Evolutionary conservation across 495 filamentous ascomycete genomes (phyloP), one percentile per base, ranked within the genome.

Genomic region (Penicillium pulvis): DNA sequence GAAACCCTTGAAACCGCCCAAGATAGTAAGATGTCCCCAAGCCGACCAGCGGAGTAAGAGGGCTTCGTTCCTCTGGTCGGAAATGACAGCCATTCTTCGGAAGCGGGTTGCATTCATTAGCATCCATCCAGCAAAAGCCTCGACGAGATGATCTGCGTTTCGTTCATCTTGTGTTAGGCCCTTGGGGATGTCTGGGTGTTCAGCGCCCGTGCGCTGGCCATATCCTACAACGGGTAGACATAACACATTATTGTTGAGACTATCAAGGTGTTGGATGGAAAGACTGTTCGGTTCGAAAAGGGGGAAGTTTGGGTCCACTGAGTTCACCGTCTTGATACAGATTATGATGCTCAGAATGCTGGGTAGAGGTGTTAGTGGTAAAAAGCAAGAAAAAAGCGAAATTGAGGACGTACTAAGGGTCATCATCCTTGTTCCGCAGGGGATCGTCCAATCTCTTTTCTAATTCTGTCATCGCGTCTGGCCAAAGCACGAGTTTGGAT

Each of bases 41-140:
- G 28, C 42, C 4, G 45, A 36, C 75, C 75, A 78, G n/a, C 70
- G 59, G 6, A n/a, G 10, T 14, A 42, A 26, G 6, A 59, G 20
- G 6, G 11, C 17, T 2, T 42, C 11, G 11, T 39, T 35, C 16
- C 63, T 58, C 16, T 57, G 8, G 8, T 50, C 45, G 0, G 72
- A 67, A 26, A 74, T 28, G 11, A 73, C 63, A 30, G 63, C 12
- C 30, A 74, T 74, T 9, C 61, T 63, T 1, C 76, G 67, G 53
- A 76, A 77, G 3, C 66, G 61, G n/a, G 73, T 59, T 6, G 64
- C 51, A 39, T 78, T 66, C 10, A 73, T 43, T 1, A 76, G 50
- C 1, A 67, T 59, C 77, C 75, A 81, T 5, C 77, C 76, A 4
- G 79, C 75, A 51, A 81, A 79, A 31, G 75, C 71, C 54, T 79